Conservation (phyloP, 1,139 yeast species). For the Debaryomyces psychrophilus region DNA sequence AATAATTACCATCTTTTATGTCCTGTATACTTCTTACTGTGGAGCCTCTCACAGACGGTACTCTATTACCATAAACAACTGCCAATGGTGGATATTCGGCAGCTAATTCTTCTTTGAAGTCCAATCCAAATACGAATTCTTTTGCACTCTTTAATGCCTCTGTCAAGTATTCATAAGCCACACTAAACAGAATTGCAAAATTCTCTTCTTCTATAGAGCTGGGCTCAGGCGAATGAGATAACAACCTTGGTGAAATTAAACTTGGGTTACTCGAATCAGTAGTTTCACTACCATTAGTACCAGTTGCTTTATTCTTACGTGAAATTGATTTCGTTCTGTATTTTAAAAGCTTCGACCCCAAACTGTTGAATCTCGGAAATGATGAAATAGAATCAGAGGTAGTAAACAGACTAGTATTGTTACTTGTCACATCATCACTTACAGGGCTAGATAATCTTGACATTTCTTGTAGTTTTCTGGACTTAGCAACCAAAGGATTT, state of each 20-base stretch:
- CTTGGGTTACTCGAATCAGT: background rate
- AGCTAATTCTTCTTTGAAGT: conserved; percentile 49
- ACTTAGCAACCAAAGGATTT: conserved; percentile 69
- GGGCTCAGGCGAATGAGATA: conserved; percentile 5
- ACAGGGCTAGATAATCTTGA: conserved; percentile 1
- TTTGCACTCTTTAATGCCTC: conserved; percentile 66
- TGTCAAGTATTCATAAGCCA: conserved; percentile 64
- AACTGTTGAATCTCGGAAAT: conserved; percentile 26
- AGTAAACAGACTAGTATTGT: background rate
- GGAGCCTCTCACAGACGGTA: conserved; percentile 85
- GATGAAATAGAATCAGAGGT: conserved; percentile 15
- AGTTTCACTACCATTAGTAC: conserved; percentile 8
- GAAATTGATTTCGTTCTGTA: conserved; percentile 25
- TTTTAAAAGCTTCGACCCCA: conserved; percentile 26
- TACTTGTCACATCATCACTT: conserved; percentile 1
- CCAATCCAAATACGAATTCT: conserved; percentile 58
- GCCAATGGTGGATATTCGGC: conserved; percentile 79
- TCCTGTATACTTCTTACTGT: conserved; percentile 63
- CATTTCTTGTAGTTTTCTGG: conserved; percentile 26
- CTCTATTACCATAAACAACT: conserved; percentile 73
- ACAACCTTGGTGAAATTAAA: conserved; percentile 3
- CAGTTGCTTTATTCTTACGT: conserved; percentile 9
- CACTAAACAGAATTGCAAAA: conserved; percentile 50
- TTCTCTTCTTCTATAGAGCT: conserved; percentile 13
- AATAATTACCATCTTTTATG: conserved; percentile 71